Percentiles rank a stretch among this genome's conserved stretches.
These are phyloP conservation scores for Phytophthora tentaculata DNA, from an alignment of 352 stramenopile species.

Conservation along the genomic window DNA sequence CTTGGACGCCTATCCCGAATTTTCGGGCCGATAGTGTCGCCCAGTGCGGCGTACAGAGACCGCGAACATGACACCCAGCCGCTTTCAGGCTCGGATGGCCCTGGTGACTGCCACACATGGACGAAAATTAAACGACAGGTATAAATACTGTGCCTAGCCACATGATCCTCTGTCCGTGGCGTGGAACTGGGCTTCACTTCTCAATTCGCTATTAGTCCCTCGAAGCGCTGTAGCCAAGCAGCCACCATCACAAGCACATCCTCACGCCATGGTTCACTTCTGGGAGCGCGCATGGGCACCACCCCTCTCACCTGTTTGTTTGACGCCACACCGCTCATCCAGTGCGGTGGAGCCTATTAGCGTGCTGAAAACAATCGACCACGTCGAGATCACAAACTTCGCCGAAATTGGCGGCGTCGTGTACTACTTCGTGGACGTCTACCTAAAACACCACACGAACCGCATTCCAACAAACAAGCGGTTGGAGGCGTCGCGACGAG, in stretches of 20 bases:
- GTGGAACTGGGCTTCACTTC: constrained; percentile 30
- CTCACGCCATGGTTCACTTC: constrained; percentile 35
- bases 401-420: constrained; percentile 43
- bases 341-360: constrained; percentile 44
- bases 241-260: neutral
- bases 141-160: constrained; percentile 17
- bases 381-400: constrained; percentile 50
- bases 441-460: constrained; percentile 48
- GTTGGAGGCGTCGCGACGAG: constrained; percentile 25
- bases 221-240: neutral
- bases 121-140: constrained; percentile 19
- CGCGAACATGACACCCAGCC: constrained; percentile 17
- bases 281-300: constrained; percentile 42
- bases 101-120: constrained; percentile 19
- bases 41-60: constrained; percentile 21
- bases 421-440: constrained; percentile 62
- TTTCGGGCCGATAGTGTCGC: constrained; percentile 13
- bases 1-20: constrained; percentile 24
- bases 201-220: constrained; percentile 24
- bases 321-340: constrained; percentile 46
- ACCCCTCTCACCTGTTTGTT: constrained; percentile 39
- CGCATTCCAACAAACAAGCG: constrained; percentile 66
- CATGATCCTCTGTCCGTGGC: too few relatives aligned
- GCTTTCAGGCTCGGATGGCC: constrained; percentile 20
- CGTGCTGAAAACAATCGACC: constrained; percentile 53